Conservation (phyloP, 768 basidiomycete genomes). For the Tylopilus intermedius region DNA sequence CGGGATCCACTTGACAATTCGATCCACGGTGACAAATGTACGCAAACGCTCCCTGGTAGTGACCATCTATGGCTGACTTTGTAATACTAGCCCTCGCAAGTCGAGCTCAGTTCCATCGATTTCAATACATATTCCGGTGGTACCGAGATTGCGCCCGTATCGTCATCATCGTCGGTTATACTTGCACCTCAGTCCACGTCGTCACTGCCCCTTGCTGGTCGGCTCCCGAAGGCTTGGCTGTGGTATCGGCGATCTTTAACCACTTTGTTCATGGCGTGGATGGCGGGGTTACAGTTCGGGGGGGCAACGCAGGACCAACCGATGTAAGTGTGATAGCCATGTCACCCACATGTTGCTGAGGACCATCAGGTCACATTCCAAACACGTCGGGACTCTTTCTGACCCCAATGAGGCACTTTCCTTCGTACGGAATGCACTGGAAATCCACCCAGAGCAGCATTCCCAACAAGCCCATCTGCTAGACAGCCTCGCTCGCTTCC, state of each 20-base stretch:
- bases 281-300: constrained; percentile 54
- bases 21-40: constrained; percentile 57
- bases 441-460: too few species aligned
- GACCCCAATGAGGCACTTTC: too few species aligned
- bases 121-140: constrained; percentile 55
- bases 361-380: background rate
- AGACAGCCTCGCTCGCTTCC: too few species aligned
- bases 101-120: constrained; percentile 53
- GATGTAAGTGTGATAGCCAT: constrained; percentile 37
- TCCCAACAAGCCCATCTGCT: too few species aligned
- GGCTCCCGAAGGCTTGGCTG: constrained; percentile 48
- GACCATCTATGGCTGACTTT: constrained; percentile 6
- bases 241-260: constrained; percentile 64
- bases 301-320: constrained; percentile 52
- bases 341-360: constrained; percentile 1
- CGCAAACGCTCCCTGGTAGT: constrained; percentile 15
- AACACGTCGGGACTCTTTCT: too few species aligned
- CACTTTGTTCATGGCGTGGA: constrained; percentile 65
- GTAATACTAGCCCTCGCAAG: constrained; percentile 58
- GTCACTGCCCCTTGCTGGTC: constrained; percentile 51
- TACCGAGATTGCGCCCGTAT: constrained; percentile 55
- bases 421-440: too few species aligned
- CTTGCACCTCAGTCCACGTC: constrained; percentile 52
- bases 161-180: constrained; percentile 44
- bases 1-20: constrained; percentile 62